phyloP scores from a whole-genome alignment of 345 rosid genomes.

The Murraya koenigii region DNA sequence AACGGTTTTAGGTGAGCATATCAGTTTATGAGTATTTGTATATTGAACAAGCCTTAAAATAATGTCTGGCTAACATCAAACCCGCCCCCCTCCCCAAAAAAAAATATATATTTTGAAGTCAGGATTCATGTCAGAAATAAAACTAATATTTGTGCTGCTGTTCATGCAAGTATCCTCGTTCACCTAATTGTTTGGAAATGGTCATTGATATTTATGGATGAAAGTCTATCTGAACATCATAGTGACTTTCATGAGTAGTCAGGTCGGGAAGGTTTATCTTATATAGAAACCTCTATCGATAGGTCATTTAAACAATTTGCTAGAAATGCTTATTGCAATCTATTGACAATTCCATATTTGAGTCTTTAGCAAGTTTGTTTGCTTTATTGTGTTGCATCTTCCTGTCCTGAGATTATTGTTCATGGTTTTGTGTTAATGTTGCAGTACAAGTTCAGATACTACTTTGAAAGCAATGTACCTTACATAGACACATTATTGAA shows the following conservation, averaged over 20 bases:
- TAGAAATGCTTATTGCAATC: too few relatives aligned
- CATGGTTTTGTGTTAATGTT: not conserved
- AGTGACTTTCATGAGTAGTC: not conserved
- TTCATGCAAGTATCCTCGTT: conserved; percentile 27
- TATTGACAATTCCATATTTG: too few relatives aligned
- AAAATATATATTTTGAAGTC: too few relatives aligned
- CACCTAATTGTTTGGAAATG: conserved; percentile 13
- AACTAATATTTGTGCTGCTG: not conserved
- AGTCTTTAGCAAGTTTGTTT: not conserved
- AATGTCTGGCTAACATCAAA: too few relatives aligned
- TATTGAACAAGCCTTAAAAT: not conserved
- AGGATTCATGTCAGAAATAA: not conserved
- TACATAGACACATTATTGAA: not conserved
- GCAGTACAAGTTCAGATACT: not conserved
- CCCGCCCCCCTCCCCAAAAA: not conserved
- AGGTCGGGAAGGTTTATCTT: not conserved
- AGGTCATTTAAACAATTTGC: not conserved
- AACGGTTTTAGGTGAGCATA: conserved; percentile 38
- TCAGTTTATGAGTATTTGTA: not conserved
- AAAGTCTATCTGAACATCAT: not conserved
- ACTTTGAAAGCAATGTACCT: not conserved
- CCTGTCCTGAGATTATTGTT: not conserved
- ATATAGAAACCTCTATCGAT: not conserved
- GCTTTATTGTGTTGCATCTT: not conserved
- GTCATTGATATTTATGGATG: not conserved